phyloP scores from a whole-genome alignment of 2,329 filamentous ascomycete genomes.

The Cercospora zeina region DNA sequence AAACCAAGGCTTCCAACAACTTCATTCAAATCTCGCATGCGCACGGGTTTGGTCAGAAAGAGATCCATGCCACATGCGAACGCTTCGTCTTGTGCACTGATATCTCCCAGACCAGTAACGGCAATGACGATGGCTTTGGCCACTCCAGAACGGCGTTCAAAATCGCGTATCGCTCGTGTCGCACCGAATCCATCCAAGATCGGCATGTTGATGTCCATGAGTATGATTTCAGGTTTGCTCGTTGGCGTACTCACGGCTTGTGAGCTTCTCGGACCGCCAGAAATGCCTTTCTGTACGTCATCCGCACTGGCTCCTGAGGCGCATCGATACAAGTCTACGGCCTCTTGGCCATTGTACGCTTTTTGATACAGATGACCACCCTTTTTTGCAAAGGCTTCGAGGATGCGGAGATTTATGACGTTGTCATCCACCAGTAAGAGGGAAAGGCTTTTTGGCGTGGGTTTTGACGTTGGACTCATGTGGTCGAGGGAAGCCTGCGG shows the following conservation, averaged over 20 bases:
- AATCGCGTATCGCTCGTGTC: slow-evolving; percentile 33
- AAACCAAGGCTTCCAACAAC: not conserved
- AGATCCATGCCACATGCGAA: slow-evolving; percentile 36
- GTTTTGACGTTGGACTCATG: not conserved
- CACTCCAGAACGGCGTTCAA: slow-evolving; percentile 28
- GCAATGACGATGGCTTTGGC: slow-evolving; percentile 34
- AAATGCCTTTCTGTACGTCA: not conserved
- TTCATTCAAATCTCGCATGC: not conserved
- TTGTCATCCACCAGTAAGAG: slow-evolving; percentile 40
- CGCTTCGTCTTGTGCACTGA: slow-evolving; percentile 33
- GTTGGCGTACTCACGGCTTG: not conserved
- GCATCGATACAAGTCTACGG: slow-evolving; percentile 38
- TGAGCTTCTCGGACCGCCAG: not conserved
- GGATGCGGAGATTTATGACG: slow-evolving; percentile 34
- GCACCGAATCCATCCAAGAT: slow-evolving; percentile 41
- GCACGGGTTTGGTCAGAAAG: slow-evolving; percentile 37
- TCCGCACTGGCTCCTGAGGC: not conserved
- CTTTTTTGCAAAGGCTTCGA: slow-evolving; percentile 28
- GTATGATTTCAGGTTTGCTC: slow-evolving; percentile 40
- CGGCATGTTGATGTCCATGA: slow-evolving; percentile 49
- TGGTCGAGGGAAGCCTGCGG: not conserved
- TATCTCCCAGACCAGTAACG: slow-evolving; percentile 35
- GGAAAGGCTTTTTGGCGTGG: not conserved
- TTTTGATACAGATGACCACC: slow-evolving; percentile 43
- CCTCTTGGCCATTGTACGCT: slow-evolving; percentile 51